phyloP scores from a whole-genome alignment of 2,329 filamentous ascomycete species.

The Parascedosporium putredinis region DNA sequence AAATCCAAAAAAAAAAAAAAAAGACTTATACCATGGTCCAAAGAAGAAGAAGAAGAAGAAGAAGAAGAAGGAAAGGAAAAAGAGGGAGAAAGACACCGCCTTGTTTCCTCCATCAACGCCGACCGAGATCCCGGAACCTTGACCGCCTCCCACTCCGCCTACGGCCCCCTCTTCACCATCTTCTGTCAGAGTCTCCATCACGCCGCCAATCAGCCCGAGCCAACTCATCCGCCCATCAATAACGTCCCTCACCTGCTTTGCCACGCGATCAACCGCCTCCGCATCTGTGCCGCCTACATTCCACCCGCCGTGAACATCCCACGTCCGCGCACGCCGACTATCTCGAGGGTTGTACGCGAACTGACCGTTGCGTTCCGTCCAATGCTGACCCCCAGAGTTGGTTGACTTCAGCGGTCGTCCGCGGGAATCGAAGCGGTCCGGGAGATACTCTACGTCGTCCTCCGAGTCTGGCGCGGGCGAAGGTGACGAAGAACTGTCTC shows the following conservation, averaged over 20 bases:
- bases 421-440: slow-evolving; percentile 35
- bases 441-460: slow-evolving; percentile 31
- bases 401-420: slow-evolving; percentile 25
- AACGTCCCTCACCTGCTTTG: slow-evolving; percentile 17
- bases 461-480: slow-evolving; percentile 21
- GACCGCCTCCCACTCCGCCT: neutral
- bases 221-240: slow-evolving; percentile 20
- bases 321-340: slow-evolving; percentile 18
- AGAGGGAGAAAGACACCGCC: neutral
- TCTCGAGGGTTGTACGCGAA: slow-evolving; percentile 27
- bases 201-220: slow-evolving; percentile 7
- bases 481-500: slow-evolving; percentile 7
- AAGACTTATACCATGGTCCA: neutral
- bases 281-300: slow-evolving; percentile 32
- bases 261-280: slow-evolving; percentile 28
- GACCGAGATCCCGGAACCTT: slow-evolving; percentile 1
- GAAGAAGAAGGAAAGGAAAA: neutral
- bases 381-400: slow-evolving; percentile 10
- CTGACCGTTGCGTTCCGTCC: slow-evolving; percentile 29
- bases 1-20: neutral
- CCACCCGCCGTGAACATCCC: slow-evolving; percentile 32
- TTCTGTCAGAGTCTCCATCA: neutral
- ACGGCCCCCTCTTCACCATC: neutral
- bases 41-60: neutral
- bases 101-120: neutral